Conservation (phyloP, 2,329 filamentous ascomycete species). For the Sporothrix pallida region DNA sequence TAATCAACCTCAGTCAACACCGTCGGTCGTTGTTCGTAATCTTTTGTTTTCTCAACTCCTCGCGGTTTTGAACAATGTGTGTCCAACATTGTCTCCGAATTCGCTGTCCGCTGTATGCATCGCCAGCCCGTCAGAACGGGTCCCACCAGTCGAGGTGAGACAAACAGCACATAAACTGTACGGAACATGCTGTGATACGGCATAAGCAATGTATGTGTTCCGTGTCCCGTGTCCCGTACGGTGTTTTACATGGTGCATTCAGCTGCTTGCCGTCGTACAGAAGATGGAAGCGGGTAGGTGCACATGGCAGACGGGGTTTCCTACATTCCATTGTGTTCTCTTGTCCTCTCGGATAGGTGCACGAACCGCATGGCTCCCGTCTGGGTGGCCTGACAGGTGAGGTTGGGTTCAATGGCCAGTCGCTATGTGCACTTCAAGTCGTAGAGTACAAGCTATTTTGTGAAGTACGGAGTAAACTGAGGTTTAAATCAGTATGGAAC, state of each 20-base stretch:
- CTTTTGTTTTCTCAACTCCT: too few relatives aligned
- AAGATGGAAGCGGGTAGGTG: not conserved
- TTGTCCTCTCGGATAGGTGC: not conserved
- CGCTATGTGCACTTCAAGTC: too few relatives aligned
- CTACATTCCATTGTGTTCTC: not conserved
- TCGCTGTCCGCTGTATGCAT: not conserved
- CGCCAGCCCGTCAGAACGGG: not conserved
- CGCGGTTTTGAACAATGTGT: too few relatives aligned
- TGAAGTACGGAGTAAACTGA: not conserved
- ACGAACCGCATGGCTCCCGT: conserved; percentile 1
- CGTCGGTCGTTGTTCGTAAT: too few relatives aligned
- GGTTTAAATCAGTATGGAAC: not conserved
- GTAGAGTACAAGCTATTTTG: not conserved
- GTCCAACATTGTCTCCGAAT: not conserved
- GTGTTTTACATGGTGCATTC: too few relatives aligned
- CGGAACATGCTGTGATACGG: too few relatives aligned
- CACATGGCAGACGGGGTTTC: not conserved
- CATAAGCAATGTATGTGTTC: too few relatives aligned
- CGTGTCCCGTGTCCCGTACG: too few relatives aligned
- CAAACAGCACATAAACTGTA: not conserved
- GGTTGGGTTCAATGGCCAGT: too few relatives aligned
- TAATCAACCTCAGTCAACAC: too few relatives aligned
- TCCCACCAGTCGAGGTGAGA: not conserved
- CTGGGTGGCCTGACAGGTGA: not conserved
- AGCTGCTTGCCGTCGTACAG: not conserved